Conservation (phyloP, 2,329 filamentous ascomycete genomes). For the Aureobasidium pullulans region DNA sequence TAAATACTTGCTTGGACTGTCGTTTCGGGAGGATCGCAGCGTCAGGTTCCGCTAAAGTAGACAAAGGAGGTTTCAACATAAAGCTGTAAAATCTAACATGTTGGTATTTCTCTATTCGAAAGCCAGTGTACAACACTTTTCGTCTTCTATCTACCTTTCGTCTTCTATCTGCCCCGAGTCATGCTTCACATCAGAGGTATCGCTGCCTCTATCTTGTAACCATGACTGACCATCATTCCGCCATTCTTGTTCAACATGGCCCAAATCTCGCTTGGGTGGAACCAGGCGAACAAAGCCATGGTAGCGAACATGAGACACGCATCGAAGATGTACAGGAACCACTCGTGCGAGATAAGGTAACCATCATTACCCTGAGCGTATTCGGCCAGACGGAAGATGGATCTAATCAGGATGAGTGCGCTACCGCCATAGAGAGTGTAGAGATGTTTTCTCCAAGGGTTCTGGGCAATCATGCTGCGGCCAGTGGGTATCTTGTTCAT, state of each 20-base stretch:
- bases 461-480: background rate
- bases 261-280: slow-evolving; percentile 18
- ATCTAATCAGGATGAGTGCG: slow-evolving; percentile 42
- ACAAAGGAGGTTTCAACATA: too few relatives aligned
- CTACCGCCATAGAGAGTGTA: slow-evolving; percentile 37
- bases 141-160: too few relatives aligned
- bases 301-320: slow-evolving; percentile 21
- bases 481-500: slow-evolving; percentile 19
- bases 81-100: too few relatives aligned
- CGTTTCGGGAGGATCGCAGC: too few relatives aligned
- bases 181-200: too few relatives aligned
- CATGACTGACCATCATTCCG: background rate
- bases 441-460: slow-evolving; percentile 34
- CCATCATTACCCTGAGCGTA: slow-evolving; percentile 40
- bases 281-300: slow-evolving; percentile 19
- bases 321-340: slow-evolving; percentile 30
- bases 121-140: too few relatives aligned
- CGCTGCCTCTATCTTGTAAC: background rate
- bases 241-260: slow-evolving; percentile 7
- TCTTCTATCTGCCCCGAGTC: too few relatives aligned
- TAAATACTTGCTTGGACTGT: too few relatives aligned
- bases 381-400: slow-evolving; percentile 43
- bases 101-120: too few relatives aligned
- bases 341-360: slow-evolving; percentile 38
- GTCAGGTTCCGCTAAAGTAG: too few relatives aligned